phyloP scores from a whole-genome alignment of 306 rosid species.

The Crotalaria pallida region DNA sequence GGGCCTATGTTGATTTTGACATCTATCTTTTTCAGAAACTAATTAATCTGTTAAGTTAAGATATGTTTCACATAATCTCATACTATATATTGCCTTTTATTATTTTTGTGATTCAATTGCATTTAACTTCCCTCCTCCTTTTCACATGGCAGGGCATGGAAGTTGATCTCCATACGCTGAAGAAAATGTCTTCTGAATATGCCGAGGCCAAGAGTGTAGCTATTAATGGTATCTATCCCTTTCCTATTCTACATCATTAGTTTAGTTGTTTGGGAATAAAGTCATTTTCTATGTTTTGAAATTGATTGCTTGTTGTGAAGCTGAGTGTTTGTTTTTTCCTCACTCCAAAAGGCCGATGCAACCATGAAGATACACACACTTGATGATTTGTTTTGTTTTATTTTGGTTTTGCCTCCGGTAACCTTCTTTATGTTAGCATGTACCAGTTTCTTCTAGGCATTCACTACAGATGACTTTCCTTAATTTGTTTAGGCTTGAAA shows the following conservation, averaged over 20 bases:
- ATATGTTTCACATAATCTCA: background rate
- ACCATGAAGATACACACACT: background rate
- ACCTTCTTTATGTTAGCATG: background rate
- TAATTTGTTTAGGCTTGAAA: background rate
- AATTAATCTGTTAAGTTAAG: background rate
- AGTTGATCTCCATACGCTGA: conserved; percentile 41
- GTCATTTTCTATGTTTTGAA: background rate
- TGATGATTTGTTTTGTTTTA: background rate
- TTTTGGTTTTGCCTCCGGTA: background rate
- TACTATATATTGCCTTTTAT: background rate
- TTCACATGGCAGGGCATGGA: conserved; percentile 49
- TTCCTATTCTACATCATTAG: background rate
- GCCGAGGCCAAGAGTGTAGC: conserved; percentile 63
- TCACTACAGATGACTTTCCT: background rate
- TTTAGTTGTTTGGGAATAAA: background rate
- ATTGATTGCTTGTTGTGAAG: background rate
- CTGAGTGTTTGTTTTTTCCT: background rate
- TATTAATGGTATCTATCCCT: conserved; percentile 37
- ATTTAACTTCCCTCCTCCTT: conserved; percentile 1
- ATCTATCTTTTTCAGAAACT: background rate
- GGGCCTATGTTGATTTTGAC: background rate
- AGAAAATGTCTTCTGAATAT: conserved; percentile 67
- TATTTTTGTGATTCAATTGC: conserved; percentile 3
- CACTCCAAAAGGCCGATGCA: background rate
- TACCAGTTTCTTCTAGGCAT: background rate